phyloP scores from a whole-genome alignment of 139 green algal species.

The Chlorella sp. region DNA sequence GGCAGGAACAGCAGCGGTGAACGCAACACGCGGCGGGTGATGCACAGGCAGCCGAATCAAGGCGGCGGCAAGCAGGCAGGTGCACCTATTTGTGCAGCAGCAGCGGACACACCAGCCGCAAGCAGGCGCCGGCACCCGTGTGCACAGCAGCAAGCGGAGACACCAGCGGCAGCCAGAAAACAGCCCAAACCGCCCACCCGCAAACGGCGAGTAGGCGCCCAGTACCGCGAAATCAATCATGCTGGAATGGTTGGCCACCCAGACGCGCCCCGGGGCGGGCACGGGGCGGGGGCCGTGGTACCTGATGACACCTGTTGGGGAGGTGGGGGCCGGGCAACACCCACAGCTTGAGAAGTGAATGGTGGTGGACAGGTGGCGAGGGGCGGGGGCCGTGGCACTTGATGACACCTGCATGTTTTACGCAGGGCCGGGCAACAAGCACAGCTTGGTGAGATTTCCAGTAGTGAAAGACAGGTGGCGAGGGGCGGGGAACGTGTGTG shows the following conservation, averaged over 20 bases:
- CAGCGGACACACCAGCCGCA: too few relatives aligned
- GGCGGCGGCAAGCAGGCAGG: conserved; percentile 53
- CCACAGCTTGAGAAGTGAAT: too few relatives aligned
- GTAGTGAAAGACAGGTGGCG: background rate
- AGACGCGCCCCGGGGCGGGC: conserved; percentile 78
- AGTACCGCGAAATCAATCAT: conserved; percentile 99
- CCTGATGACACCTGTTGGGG: conserved; percentile 59
- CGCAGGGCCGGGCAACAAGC: too few relatives aligned
- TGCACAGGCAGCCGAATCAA: conserved; percentile 98
- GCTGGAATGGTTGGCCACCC: conserved; percentile 98
- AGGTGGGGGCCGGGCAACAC: too few relatives aligned
- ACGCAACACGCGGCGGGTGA: too few relatives aligned
- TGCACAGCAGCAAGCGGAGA: too few relatives aligned
- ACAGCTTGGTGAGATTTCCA: background rate
- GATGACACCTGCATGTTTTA: too few relatives aligned
- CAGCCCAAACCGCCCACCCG: conserved; percentile 15
- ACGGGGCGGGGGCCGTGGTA: conserved; percentile 93
- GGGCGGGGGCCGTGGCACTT: too few relatives aligned
- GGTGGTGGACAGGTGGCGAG: too few relatives aligned
- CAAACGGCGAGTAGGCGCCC: conserved; percentile 87
- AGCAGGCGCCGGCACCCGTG: too few relatives aligned
- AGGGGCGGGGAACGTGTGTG: background rate
- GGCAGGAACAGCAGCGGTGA: background rate
- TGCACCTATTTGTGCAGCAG: too few relatives aligned
- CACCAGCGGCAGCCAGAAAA: too few relatives aligned